Evolutionary conservation across 1,284 basidiomycete genomes (phyloP), one percentile per base, ranked within the genome.

Genomic region (Lentinula novae-zelandiae): DNA sequence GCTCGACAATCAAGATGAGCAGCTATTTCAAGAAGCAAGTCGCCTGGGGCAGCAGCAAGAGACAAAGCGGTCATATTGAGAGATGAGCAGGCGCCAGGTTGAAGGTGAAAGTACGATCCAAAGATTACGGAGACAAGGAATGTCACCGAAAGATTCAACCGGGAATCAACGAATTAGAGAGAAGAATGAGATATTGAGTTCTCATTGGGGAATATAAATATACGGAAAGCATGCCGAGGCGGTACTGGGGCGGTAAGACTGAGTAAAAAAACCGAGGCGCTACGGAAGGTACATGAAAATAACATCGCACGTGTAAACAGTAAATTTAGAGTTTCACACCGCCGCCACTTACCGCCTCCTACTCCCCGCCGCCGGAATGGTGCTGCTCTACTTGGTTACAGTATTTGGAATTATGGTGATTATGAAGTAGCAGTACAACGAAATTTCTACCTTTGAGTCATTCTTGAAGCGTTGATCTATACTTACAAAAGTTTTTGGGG

Each of bases 11-110:
- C 73, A 49, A 89, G 72, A 66, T 79, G 78, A 22, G 70, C 70
- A 1, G 85, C 82, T 60, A 90, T 80, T 68, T 89, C 86, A 46
- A 88, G 77, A 44, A 90, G 75, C 50, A 90, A 69, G 70, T 90
- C 88, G 39, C 77, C 78, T 0, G 87, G 87, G 15, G 79, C 62
- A n/a, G 58, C 62, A 17, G 66, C 59, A 22, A 63, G 20, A 13
- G 60, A 61, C 46, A 50, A 13, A n/a, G 17, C 39, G 27, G 5
- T 42, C 57, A 58, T 58, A 42, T n/a, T 33, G 10, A 13, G 46
- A 33, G 3, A 51, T 15, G 12, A 58, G 13, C 17, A 39, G 36
- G 40, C 36, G 27, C 53, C 17, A 57, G 38, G 57, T 40, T 34
- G 48, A 20, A 1, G 40, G 40, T 42, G 3, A 22, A 46, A 20